Percentiles rank a stretch among this genome's conserved stretches.
Conservation (phyloP, 1,139 yeast species). For the Candida gigantensis region DNA sequence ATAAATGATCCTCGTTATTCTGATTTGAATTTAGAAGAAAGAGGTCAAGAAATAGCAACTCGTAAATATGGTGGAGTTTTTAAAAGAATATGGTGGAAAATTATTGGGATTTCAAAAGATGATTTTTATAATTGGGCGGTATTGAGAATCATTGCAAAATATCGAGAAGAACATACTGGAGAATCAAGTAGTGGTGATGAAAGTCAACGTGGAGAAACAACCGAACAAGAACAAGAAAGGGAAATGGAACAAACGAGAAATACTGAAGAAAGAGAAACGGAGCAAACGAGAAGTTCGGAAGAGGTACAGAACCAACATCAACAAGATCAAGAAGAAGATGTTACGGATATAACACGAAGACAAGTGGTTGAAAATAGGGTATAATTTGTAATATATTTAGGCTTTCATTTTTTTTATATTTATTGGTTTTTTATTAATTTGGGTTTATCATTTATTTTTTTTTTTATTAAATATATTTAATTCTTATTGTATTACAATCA, state of each 20-base stretch:
- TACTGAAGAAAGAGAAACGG: not conserved
- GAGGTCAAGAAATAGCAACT: constrained; percentile 42
- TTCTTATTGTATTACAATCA: too few species aligned
- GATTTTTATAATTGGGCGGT: constrained; percentile 58
- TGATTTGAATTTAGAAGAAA: constrained; percentile 40
- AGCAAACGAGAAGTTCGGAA: constrained; percentile 1
- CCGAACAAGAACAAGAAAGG: constrained; percentile 1
- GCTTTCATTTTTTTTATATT: not conserved
- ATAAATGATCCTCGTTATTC: constrained; percentile 28
- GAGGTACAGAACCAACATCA: too few species aligned
- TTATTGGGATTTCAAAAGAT: constrained; percentile 52
- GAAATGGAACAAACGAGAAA: not conserved
- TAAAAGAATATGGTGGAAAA: constrained; percentile 49
- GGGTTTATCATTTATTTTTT: not conserved
- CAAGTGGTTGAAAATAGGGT: constrained; percentile 32
- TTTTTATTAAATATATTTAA: too few species aligned
- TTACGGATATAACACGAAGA: constrained; percentile 16
- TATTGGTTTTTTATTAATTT: not conserved
- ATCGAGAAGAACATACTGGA: constrained; percentile 14
- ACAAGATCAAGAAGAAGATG: constrained; percentile 10
- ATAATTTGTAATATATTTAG: constrained; percentile 13
- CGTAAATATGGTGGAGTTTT: constrained; percentile 35
- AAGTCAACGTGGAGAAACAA: not conserved
- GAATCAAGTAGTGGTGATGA: not conserved
- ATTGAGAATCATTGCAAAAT: constrained; percentile 34